A percentile compares a stretch with the other conserved stretches of the same genome.
These are phyloP conservation scores for Chalciporus piperatus DNA, from an alignment of 768 basidiomycete genomes.

Conservation along the genomic window DNA sequence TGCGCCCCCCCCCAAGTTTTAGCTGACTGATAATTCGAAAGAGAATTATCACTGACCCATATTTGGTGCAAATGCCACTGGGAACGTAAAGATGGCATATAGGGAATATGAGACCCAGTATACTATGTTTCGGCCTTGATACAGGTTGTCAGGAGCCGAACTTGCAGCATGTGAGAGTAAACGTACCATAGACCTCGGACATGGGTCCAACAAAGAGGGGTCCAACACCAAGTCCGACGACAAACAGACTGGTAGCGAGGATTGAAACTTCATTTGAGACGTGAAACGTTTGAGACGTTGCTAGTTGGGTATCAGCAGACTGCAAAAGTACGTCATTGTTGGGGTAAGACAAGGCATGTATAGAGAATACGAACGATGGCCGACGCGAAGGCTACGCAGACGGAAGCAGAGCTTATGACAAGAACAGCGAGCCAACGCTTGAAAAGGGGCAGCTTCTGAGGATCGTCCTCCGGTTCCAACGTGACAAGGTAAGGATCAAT, in stretches of 20 bases:
- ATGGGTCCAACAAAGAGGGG: slow-evolving; percentile 39
- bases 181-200: slow-evolving; percentile 34
- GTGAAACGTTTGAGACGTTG: slow-evolving; percentile 49
- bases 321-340: slow-evolving; percentile 13
- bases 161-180: too few relatives aligned
- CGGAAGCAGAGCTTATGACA: slow-evolving; percentile 41
- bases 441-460: slow-evolving; percentile 34
- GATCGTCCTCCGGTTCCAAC: slow-evolving; percentile 40
- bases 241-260: slow-evolving; percentile 46
- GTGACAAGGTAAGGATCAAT: slow-evolving; percentile 23
- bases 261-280: slow-evolving; percentile 53
- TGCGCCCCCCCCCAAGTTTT: too few relatives aligned
- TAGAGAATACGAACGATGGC: slow-evolving; percentile 42
- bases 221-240: slow-evolving; percentile 35
- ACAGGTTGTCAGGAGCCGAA: too few relatives aligned
- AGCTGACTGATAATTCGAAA: too few relatives aligned
- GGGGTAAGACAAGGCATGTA: too few relatives aligned
- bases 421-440: slow-evolving; percentile 46
- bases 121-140: slow-evolving; percentile 49
- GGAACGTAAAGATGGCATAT: slow-evolving; percentile 64
- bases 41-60: slow-evolving; percentile 24
- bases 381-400: slow-evolving; percentile 51
- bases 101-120: slow-evolving; percentile 59
- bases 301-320: slow-evolving; percentile 63
- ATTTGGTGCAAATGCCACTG: slow-evolving; percentile 71